A percentile compares a stretch with the other conserved stretches of the same genome.
phyloP scores from a whole-genome alignment of 495 filamentous ascomycete genomes.

The Penicillium cosmopolitanum region DNA sequence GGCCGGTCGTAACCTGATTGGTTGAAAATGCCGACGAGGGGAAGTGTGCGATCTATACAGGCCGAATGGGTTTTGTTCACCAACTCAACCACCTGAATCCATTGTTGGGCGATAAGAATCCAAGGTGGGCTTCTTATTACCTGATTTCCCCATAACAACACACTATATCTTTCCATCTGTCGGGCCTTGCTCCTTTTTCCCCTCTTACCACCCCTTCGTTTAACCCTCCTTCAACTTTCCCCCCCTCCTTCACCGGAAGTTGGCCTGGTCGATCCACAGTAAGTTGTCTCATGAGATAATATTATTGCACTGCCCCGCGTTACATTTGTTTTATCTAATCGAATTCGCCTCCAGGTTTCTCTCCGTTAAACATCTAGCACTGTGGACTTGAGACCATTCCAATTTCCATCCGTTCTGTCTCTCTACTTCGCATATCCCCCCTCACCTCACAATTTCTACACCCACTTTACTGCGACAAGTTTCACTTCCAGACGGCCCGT shows the following conservation, averaged over 20 bases:
- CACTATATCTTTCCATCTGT: background rate
- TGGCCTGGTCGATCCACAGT: conserved; percentile 26
- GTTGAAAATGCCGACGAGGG: conserved; percentile 23
- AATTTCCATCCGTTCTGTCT: conserved; percentile 1
- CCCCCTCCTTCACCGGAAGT: conserved; percentile 7
- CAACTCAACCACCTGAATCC: background rate
- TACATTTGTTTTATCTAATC: conserved; percentile 25
- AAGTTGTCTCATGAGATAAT: conserved; percentile 20
- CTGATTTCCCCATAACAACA: conserved; percentile 9
- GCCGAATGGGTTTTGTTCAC: conserved; percentile 3
- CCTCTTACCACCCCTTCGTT: conserved; percentile 8
- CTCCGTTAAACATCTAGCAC: background rate
- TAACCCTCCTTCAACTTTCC: background rate
- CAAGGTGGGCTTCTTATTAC: conserved; percentile 20
- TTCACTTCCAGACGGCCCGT: conserved; percentile 3
- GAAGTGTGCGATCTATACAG: conserved; percentile 29
- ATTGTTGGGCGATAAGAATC: conserved; percentile 28
- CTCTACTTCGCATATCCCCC: background rate
- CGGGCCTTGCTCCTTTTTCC: conserved; percentile 3
- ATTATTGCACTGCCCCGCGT: conserved; percentile 29
- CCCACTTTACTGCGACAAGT: background rate
- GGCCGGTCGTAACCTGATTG: conserved; percentile 31
- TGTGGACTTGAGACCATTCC: conserved; percentile 2
- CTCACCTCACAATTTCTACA: background rate
- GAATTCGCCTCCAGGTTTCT: background rate